phyloP scores from a whole-genome alignment of 2,329 filamentous ascomycete species.

The Exophiala phaeomuriformis region DNA sequence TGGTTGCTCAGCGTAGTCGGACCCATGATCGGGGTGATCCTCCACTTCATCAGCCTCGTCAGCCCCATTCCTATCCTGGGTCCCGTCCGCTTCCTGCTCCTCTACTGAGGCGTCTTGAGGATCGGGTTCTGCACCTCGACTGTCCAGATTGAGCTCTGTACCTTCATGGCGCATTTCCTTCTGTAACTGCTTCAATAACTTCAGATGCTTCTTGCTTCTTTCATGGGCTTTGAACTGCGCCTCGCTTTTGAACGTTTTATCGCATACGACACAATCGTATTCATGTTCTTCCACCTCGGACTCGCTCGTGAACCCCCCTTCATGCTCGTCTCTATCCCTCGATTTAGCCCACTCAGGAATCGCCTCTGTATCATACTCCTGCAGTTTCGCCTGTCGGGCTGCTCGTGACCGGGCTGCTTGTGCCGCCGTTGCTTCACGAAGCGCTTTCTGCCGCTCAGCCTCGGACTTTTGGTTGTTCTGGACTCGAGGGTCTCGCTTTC shows the following conservation, averaged over 20 bases:
- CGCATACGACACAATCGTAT: slow-evolving; percentile 57
- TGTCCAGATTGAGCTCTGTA: slow-evolving; percentile 36
- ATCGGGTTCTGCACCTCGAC: slow-evolving; percentile 1
- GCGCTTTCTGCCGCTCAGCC: slow-evolving; percentile 67
- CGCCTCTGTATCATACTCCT: slow-evolving; percentile 38
- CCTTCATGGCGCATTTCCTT: slow-evolving; percentile 80
- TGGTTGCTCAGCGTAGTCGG: slow-evolving; percentile 3
- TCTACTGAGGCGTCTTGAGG: slow-evolving; percentile 14
- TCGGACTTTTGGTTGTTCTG: slow-evolving; percentile 69
- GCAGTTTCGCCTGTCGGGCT: slow-evolving; percentile 62
- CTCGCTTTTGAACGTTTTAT: slow-evolving; percentile 74
- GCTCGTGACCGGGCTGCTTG: slow-evolving; percentile 79
- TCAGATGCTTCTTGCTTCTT: slow-evolving; percentile 92
- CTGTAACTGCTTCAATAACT: slow-evolving; percentile 71
- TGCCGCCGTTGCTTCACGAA: slow-evolving; percentile 70
- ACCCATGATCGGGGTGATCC: slow-evolving; percentile 20
- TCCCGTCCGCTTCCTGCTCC: slow-evolving; percentile 12
- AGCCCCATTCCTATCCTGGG: too few relatives aligned
- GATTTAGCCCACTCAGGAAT: slow-evolving; percentile 67
- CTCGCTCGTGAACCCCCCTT: slow-evolving; percentile 40
- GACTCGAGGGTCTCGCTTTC: slow-evolving; percentile 85
- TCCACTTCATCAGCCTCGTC: neutral
- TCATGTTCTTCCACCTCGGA: slow-evolving; percentile 46
- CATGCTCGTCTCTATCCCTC: slow-evolving; percentile 43
- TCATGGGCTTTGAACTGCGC: slow-evolving; percentile 88